Evolutionary conservation across 148 eudicot species (phyloP), one percentile per base, ranked within the genome.

Genomic region (Cornus controversa): DNA sequence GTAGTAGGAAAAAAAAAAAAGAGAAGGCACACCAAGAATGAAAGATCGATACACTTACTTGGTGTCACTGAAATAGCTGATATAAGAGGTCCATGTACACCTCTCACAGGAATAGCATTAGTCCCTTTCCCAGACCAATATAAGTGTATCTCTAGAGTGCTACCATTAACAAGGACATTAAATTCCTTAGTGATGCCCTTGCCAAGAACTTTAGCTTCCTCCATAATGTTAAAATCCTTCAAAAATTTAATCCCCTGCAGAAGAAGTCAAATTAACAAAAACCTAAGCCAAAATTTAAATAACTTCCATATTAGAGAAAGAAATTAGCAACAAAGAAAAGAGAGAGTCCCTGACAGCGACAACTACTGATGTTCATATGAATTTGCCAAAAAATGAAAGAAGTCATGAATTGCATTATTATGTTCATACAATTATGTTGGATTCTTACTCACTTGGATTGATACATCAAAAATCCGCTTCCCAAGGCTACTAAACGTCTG

Each of bases 51-150:
- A 23, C 31, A 86, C 89, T 87, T 73, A 94, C 98, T 92, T 24
- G 97, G 97, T 77, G 94, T 94, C 65, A 94, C 89, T 10, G 94
- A 67, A 75, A 94, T 94, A 69, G 91, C 98, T 63, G 98, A 94
- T 86, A 94, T 85, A 71, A 92, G 92, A 75, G 98, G 98, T 58
- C 98, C 98, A 78, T 94, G 90, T 70, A 86, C 89, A 53, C 90
- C 87, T 83, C 92, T 79, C n/a, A n/a, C 53, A 42, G 97, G 98
- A 84, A 94, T 69, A 50, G 89, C 80, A 8, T 82, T 94, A n/a
- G 97, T 94, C 60, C 98, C 97, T 85, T 88, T 87, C 40, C 97
- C 98, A 22, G 86, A 75, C 98, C 98, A 94, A 83, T 91, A 94
- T 67, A 92, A 78, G 85, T 86, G 85, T 75, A 94, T 86, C 84